Percentiles rank a stretch among this genome's conserved stretches.
These are phyloP conservation scores for Agrocybe chaxingu DNA, from an alignment of 768 basidiomycete genomes.

Conservation along the genomic window DNA sequence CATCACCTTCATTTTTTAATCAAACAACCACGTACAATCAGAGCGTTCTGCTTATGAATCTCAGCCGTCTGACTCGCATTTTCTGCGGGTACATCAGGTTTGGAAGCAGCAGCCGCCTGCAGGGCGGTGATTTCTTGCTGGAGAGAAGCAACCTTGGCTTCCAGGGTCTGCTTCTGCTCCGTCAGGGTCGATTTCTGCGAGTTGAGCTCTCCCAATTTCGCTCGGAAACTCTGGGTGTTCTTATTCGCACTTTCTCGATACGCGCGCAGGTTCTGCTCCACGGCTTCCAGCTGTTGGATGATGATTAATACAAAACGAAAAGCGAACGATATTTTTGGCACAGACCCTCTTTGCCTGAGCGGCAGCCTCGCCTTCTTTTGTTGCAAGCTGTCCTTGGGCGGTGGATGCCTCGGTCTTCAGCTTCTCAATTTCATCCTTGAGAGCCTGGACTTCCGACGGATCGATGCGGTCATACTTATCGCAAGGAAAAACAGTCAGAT, in stretches of 20 bases:
- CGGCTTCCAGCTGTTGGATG: conserved; percentile 31
- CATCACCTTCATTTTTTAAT: background rate
- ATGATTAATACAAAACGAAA: background rate
- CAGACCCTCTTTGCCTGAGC: conserved; percentile 18
- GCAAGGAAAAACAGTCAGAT: background rate
- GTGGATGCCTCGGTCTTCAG: conserved; percentile 14
- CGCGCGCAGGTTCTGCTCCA: conserved; percentile 42
- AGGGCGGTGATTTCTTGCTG: conserved; percentile 33
- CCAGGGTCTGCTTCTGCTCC: conserved; percentile 36
- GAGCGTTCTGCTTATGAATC: conserved; percentile 28
- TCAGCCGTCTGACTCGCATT: conserved; percentile 17
- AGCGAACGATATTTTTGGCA: background rate
- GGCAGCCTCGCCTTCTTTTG: conserved; percentile 17
- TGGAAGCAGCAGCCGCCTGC: conserved; percentile 19
- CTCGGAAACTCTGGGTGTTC: conserved; percentile 27
- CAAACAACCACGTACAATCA: conserved; percentile 28
- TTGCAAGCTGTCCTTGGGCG: conserved; percentile 12
- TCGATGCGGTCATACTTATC: conserved; percentile 83
- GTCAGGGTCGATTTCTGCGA: conserved; percentile 29
- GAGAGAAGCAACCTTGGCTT: conserved; percentile 33
- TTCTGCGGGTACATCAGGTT: conserved; percentile 11
- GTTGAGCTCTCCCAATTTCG: conserved; percentile 30
- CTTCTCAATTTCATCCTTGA: conserved; percentile 65
- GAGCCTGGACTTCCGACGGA: conserved; percentile 75
- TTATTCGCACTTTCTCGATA: conserved; percentile 28